Evolutionary conservation across 169 alveolate genomes (phyloP).

Genomic region (Prorocentrum cordatum): DNA sequence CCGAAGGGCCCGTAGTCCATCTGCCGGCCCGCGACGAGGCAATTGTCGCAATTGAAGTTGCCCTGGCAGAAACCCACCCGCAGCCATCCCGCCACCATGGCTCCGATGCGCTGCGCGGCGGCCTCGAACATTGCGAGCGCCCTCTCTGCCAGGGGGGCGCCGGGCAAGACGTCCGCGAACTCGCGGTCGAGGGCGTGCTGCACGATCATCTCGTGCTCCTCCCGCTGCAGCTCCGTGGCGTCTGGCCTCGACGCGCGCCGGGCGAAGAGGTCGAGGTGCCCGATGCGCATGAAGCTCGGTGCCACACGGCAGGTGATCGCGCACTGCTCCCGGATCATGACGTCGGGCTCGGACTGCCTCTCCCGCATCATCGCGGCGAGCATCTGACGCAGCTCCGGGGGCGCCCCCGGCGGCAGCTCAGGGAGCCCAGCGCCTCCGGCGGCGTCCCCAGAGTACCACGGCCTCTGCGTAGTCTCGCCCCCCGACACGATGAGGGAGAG

Average conservation of each 20-base stretch:
- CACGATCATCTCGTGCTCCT: slow-evolving; percentile 13
- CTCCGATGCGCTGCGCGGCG: not conserved
- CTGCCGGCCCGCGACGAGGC: slow-evolving; percentile 24
- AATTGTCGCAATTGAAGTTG: slow-evolving; percentile 19
- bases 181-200: not conserved
- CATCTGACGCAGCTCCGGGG: not conserved
- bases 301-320: slow-evolving; percentile 57
- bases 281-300: slow-evolving; percentile 51
- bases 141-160: not conserved
- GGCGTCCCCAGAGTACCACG: not conserved
- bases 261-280: slow-evolving; percentile 49
- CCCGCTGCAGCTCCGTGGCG: not conserved
- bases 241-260: not conserved
- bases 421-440: not conserved
- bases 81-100: not conserved
- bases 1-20: slow-evolving; percentile 71
- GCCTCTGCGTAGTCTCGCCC: not conserved
- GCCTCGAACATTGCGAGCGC: not conserved
- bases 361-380: not conserved
- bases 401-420: not conserved
- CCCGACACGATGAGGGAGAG: not conserved
- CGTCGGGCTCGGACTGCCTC: not conserved
- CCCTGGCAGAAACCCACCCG: slow-evolving; percentile 31
- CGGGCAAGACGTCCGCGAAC: not conserved
- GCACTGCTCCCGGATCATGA: not conserved